Percentiles rank a stretch among this genome's conserved stretches.
phyloP scores from a whole-genome alignment of 2,329 filamentous ascomycete species.

The Xylariaceae sp. region DNA sequence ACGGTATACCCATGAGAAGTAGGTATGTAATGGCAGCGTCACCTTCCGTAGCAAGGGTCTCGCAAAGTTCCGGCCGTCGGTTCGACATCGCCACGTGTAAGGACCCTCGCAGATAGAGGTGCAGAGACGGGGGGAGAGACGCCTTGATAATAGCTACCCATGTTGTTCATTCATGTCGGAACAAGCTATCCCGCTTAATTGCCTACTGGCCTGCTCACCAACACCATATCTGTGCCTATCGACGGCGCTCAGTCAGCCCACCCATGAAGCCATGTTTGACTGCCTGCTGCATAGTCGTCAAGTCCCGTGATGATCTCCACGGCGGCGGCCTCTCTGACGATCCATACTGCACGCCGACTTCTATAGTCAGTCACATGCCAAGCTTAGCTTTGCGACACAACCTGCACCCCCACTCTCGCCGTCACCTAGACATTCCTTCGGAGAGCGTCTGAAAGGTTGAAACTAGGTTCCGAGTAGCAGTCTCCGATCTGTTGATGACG shows the following conservation, averaged over 20 bases:
- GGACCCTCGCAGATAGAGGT: background rate
- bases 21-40: background rate
- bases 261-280: background rate
- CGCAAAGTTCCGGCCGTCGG: background rate
- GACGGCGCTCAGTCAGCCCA: background rate
- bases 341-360: too few relatives aligned
- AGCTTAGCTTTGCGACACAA: background rate
- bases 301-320: background rate
- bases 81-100: background rate
- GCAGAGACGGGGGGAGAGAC: background rate
- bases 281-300: background rate
- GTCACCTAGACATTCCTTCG: background rate
- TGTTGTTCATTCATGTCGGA: background rate
- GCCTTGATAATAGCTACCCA: too few relatives aligned
- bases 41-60: background rate
- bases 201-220: too few relatives aligned
- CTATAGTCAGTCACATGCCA: background rate
- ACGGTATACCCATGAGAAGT: too few relatives aligned
- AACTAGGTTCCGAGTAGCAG: background rate
- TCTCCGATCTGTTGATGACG: background rate
- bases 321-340: background rate
- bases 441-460: background rate
- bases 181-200: background rate
- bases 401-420: background rate
- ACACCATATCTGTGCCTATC: too few relatives aligned